These are phyloP conservation scores for Sporothrix inflata DNA, from an alignment of 2,329 filamentous ascomycete genomes.

Conservation along the genomic window DNA sequence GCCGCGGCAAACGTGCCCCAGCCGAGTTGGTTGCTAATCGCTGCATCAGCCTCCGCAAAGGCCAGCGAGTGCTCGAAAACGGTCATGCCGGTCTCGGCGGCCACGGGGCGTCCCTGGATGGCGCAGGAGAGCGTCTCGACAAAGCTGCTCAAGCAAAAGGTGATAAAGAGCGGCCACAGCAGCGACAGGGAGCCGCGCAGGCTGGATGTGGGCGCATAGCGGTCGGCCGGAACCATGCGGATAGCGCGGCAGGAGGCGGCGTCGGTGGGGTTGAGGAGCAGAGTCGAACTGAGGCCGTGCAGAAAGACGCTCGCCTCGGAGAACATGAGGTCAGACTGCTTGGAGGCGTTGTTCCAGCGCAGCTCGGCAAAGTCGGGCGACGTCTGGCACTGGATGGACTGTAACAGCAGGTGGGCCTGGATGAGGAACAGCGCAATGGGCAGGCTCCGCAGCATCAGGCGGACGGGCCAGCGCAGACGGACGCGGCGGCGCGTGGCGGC, in stretches of 20 bases:
- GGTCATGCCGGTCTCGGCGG: constrained; percentile 92
- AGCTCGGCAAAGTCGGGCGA: constrained; percentile 70
- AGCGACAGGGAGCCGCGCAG: constrained; percentile 77
- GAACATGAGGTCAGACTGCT: constrained; percentile 69
- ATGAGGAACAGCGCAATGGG: constrained; percentile 71
- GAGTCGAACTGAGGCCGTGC: constrained; percentile 69
- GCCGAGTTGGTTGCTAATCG: constrained; percentile 78
- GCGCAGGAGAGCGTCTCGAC: constrained; percentile 87
- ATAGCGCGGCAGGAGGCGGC: constrained; percentile 74
- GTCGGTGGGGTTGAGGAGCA: constrained; percentile 76
- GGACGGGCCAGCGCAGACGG: constrained; percentile 72
- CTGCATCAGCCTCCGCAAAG: constrained; percentile 92
- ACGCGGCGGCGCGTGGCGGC: constrained; percentile 83
- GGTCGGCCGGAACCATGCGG: constrained; percentile 66
- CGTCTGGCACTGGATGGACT: constrained; percentile 91
- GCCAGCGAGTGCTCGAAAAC: constrained; percentile 94
- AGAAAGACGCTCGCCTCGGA: constrained; percentile 70
- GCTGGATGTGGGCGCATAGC: constrained; percentile 54
- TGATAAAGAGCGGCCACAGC: constrained; percentile 75
- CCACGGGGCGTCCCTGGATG: constrained; percentile 77
- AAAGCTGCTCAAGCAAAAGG: constrained; percentile 76
- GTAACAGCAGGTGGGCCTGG: constrained; percentile 72
- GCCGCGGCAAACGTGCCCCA: constrained; percentile 62
- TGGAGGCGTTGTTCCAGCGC: constrained; percentile 69
- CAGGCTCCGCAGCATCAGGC: constrained; percentile 69